Evolutionary conservation across 331 rosid genomes (phyloP).

Genomic region (Stylosanthes scabra): DNA sequence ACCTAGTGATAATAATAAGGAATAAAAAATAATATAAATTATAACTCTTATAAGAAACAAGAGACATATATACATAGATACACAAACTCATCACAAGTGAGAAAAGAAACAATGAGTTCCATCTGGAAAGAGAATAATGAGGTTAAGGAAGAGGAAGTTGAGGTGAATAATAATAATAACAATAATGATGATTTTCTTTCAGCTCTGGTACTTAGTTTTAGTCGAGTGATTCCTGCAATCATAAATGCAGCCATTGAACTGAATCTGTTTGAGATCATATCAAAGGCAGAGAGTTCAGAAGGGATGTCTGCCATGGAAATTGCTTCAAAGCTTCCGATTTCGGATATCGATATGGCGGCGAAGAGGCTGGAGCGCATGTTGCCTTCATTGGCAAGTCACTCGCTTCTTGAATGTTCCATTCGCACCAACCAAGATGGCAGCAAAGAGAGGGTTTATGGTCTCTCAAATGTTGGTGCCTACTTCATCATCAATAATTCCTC

Average conservation of each 20-base stretch:
- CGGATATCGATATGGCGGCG: not conserved
- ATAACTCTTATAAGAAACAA: no score
- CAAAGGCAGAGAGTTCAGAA: not conserved
- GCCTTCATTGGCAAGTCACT: not conserved
- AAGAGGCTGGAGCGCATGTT: not conserved
- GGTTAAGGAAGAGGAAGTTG: no score
- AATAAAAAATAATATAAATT: no score
- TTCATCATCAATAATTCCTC: not conserved
- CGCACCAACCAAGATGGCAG: slow-evolving; percentile 1
- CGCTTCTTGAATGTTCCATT: not conserved
- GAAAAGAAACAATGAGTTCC: no score
- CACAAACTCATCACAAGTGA: no score
- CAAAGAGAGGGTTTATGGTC: slow-evolving; percentile 13
- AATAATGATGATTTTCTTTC: not conserved
- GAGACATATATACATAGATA: no score
- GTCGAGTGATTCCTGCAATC: not conserved
- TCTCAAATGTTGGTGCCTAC: not conserved
- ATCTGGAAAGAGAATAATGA: no score
- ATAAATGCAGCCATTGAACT: slow-evolving; percentile 22
- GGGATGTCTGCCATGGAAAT: not conserved
- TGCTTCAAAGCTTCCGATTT: slow-evolving; percentile 18
- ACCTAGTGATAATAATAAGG: no score
- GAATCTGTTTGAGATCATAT: slow-evolving; percentile 21
- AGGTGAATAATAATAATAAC: not conserved
- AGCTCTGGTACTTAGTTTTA: not conserved